Percentiles rank a stretch among this genome's conserved stretches.
phyloP scores from a whole-genome alignment of 345 rosid genomes.

The Orychophragmus violaceus region DNA sequence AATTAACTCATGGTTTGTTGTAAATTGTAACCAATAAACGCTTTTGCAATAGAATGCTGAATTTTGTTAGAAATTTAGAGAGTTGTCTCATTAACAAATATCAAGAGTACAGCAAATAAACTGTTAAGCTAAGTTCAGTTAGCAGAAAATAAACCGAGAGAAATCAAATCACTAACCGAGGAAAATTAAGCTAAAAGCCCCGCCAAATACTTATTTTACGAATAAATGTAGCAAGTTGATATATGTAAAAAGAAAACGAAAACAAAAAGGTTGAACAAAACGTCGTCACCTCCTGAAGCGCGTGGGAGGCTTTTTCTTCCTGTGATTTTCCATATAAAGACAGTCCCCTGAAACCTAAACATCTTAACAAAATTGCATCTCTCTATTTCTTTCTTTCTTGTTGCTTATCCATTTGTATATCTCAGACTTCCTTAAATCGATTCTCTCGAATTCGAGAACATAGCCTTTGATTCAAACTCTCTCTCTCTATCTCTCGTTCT shows the following conservation, averaged over 20 bases:
- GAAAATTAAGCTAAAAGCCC: neutral
- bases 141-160: neutral
- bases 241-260: neutral
- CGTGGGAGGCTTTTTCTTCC: conserved; percentile 19
- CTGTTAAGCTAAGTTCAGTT: neutral
- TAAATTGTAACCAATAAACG: neutral
- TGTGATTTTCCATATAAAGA: conserved; percentile 26
- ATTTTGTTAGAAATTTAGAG: neutral
- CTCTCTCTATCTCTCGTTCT: neutral
- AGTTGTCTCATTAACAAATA: neutral
- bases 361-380: conserved; percentile 11
- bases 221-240: neutral
- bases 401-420: conserved; percentile 5
- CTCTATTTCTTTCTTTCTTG: neutral
- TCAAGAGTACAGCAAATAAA: neutral
- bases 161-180: neutral
- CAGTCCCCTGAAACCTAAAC: neutral
- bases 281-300: conserved; percentile 16
- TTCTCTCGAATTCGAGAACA: conserved; percentile 1
- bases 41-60: neutral
- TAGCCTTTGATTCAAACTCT: conserved; percentile 2
- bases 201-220: neutral
- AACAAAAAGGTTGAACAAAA: neutral
- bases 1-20: neutral
- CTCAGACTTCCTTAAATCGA: neutral